A percentile compares a stretch with the other conserved stretches of the same genome.
These are phyloP conservation scores for Hygrophila difformis DNA, from an alignment of 257 asterid genomes.

Conservation along the genomic window DNA sequence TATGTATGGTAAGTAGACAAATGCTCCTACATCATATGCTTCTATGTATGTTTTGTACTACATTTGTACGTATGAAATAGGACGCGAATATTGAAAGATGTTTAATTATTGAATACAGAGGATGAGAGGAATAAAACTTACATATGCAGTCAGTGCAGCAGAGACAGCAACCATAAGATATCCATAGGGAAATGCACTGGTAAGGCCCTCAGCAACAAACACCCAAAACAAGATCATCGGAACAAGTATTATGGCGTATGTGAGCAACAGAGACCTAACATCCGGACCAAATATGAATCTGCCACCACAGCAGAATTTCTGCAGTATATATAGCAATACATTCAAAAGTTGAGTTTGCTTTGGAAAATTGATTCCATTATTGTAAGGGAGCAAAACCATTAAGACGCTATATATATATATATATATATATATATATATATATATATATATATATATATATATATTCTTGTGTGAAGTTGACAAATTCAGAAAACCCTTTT, in stretches of 20 bases:
- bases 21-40: too few species aligned
- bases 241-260: slow-evolving; percentile 46
- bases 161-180: slow-evolving; percentile 27
- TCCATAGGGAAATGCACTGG: slow-evolving; percentile 12
- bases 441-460: too few species aligned
- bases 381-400: too few species aligned
- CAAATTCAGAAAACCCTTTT: too few species aligned
- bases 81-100: too few species aligned
- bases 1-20: too few species aligned
- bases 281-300: slow-evolving; percentile 79
- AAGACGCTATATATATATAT: too few species aligned
- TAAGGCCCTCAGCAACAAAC: slow-evolving; percentile 43
- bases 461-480: too few species aligned
- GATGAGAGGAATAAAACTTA: slow-evolving; percentile 29
- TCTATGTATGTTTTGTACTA: too few species aligned
- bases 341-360: background rate
- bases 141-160: slow-evolving; percentile 34
- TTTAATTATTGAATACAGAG: background rate
- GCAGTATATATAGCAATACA: slow-evolving; percentile 17
- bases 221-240: slow-evolving; percentile 53
- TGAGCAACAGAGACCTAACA: slow-evolving; percentile 46
- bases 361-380: too few species aligned
- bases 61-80: too few species aligned
- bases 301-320: slow-evolving; percentile 62
- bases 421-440: too few species aligned